Conservation (phyloP, 257 asterid species). For the Primulina eburnea region DNA sequence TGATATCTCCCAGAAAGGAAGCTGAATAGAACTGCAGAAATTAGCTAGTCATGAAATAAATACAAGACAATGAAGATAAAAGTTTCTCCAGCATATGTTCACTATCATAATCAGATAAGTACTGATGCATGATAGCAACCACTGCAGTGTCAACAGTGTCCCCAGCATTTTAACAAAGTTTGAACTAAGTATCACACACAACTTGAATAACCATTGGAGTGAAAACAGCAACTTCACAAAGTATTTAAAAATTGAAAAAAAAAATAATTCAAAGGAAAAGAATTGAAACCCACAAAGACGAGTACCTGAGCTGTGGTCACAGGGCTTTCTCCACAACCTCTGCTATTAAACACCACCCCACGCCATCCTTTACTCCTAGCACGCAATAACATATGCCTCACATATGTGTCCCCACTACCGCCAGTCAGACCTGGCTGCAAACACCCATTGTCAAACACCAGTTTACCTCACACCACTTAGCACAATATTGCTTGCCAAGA, state of each 20-base stretch:
- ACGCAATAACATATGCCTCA: slow-evolving; percentile 81
- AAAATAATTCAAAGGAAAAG: slow-evolving; percentile 4
- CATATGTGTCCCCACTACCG: slow-evolving; percentile 80
- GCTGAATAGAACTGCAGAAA: slow-evolving; percentile 93
- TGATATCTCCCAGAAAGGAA: slow-evolving; percentile 87
- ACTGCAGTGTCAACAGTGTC: background rate
- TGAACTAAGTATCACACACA: background rate
- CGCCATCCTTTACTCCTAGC: slow-evolving; percentile 89
- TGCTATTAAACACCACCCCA: slow-evolving; percentile 80
- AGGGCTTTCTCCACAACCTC: slow-evolving; percentile 92
- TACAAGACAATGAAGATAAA: slow-evolving; percentile 6
- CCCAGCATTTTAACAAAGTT: background rate
- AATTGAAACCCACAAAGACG: background rate
- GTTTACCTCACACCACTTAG: background rate
- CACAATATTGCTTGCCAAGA: background rate
- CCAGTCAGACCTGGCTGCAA: slow-evolving; percentile 99
- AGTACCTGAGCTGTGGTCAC: slow-evolving; percentile 90
- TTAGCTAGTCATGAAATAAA: slow-evolving; percentile 24
- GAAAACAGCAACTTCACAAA: background rate
- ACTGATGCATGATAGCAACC: slow-evolving; percentile 2
- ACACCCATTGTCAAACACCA: slow-evolving; percentile 20
- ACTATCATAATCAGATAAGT: slow-evolving; percentile 6
- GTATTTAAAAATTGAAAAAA: background rate
- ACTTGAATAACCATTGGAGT: background rate
- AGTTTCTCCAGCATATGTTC: slow-evolving; percentile 5